Base-by-base conservation (phyloP, 2,329 filamentous ascomycete genomes). In the Aspergillus flavus region DNA sequence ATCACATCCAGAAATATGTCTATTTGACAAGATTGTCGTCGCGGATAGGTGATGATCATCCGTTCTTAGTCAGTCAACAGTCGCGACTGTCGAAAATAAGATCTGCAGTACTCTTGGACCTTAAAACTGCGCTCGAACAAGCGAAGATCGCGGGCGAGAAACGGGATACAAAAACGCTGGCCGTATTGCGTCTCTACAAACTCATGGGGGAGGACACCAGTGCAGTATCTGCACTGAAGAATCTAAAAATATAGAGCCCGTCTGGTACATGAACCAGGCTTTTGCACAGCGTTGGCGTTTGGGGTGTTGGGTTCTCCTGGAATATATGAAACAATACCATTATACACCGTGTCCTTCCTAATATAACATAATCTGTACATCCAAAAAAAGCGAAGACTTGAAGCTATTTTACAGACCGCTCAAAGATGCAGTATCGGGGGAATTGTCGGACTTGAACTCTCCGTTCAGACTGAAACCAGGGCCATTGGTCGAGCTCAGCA, bases 381-480 rank as follows among this genome's bases (percentile, higher is more conserved):
- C 68, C 70, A 73, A 55, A 52, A 52, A 34, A 55, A 32, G 36
- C 19, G 21, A 23, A 68, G 60, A 64, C 68, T 66, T 66, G 66
- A 70, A 84, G 86, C 83, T 76, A 75, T 75, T 72, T 78, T 78
- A 81, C 72, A 75, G 57, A 65, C 78, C 79, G 41, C 74, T 75
- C 68, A 82, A 71, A 61, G 75, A 83, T 30, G 84, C 80, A 52
- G 82, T 81, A 55, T 90, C 76, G 57, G 79, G 81, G 64, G 87
- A 87, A 64, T 87, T 84, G 5, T 85, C 82, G 59, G 89, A 83
- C 71, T 81, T 87, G 77, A 95, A 91, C 60, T 90, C 87, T 62
- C 94, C 94, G 75, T 87, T 96, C 76, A 99, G 80, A 75, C 89
- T 93, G 82, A 99, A 88, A 0, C 93, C 94, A 1, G 95, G 94